Base-by-base conservation (phyloP, 179 eudicot genomes). In the Carnegiea gigantea region DNA sequence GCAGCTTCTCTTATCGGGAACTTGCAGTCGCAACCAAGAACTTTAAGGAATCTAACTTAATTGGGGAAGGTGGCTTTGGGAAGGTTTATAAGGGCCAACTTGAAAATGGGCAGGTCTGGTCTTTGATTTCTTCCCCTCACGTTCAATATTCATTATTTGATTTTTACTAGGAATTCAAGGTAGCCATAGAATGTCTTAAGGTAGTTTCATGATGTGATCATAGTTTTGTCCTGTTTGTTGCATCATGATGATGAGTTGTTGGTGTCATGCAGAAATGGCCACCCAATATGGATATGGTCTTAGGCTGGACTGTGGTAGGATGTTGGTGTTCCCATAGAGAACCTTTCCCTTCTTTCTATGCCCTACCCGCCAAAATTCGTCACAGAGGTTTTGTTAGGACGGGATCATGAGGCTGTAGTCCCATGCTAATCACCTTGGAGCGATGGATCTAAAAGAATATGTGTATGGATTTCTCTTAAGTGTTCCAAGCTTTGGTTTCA, bases 31-130 rank as follows among this genome's bases (percentile, higher is more conserved):
- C 95, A 6, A 92, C 98, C 51, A 90, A 80, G 84, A 92, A 94
- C 77, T 94, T 94, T 68, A 84, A 85, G 85, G 92, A 82, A 23
- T 81, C 88, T 84, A 88, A 94, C 86, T 84, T 94, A 88, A 88
- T 94, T n/a, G 98, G 98, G 5, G 95, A 90, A 88, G 97, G 98
- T 1, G 98, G 98, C 24, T 95, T 95, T 77, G 98, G 98, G 78
- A 88, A 92, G 80, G 98, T 93, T 85, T 95, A 85, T 79, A 92
- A 84, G 88, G 97, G 96, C 54, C 86, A 86, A n/a, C 81, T 92
- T 12, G 97, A 89, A 23, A 84, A 90, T 23, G 91, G 90, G 57
- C 85, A 89, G 91, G 98, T 88, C 79, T 79, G 84, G 71, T 65
- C 46, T 46, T 10, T 2, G 15, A n/a, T 38, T 6, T 36, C 23